Base-by-base conservation (phyloP, 2,329 filamentous ascomycete genomes). In the Corniculantispora saksenae region DNA sequence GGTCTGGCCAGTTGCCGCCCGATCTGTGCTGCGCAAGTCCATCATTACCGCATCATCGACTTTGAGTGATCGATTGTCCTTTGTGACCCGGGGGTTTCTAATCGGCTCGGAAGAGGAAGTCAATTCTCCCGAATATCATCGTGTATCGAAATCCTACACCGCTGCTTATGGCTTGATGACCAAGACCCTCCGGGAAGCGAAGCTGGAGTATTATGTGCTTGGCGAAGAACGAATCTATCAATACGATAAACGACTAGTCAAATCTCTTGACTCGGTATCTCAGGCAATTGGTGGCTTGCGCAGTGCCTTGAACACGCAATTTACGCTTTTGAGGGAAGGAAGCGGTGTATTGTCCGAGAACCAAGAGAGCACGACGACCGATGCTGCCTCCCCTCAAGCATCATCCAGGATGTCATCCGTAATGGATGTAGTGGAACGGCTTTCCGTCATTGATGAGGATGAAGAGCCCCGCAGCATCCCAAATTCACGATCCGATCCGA, bases 221-320 rank as follows among this genome's bases (percentile, higher is more conserved):
- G 94, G 94, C 1, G 89, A 87, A 3, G 94, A 97, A 74, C 85
- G 84, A 63, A 85, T 94, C 67, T 96, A 96, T 75, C 83, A 85
- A 45, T 84, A 96, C 3, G 92, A 97, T 72, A 89, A 90, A 69
- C 88, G 86, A 27, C 84, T 98, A 4, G 91, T 94, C 53, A 90
- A 92, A 72, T 94, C 92, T 69, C 86, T 98, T 72, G 92, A 97
- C 75, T 89, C 87, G 55, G 83, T 98, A 32, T 89, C 92, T 5
- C 94, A 97, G 75, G 93, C 93, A 69, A 90, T 97, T 69, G 94
- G 94, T 75, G 95, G 94, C 9, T 80, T 99, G 72, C 86, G 93
- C 69, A 97, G 93, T 80, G 93, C 95, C 40, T 92, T 95, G 29
- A 86, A 91, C 66, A 94, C 93, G 25, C 94, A 99, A 72, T 97